Percentiles rank a stretch among this genome's conserved stretches.
Conservation (phyloP, 805 yeast genomes). For the Naumovozyma dairenensis region DNA sequence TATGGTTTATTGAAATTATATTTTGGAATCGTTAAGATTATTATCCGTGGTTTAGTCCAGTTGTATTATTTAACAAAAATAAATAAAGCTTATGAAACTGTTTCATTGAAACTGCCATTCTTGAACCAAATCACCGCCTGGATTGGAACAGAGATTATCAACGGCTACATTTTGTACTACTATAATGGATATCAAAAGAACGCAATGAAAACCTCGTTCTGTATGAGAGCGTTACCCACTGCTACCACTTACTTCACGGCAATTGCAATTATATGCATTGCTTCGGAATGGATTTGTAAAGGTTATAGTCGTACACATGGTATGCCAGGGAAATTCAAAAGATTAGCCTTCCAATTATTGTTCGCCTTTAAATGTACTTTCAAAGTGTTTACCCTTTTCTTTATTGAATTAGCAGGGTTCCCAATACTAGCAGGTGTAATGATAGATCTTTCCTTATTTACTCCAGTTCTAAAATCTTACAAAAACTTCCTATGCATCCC, state of each 20-base stretch:
- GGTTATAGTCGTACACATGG: slow-evolving; percentile 24
- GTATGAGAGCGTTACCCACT: slow-evolving; percentile 23
- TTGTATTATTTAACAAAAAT: slow-evolving; percentile 5
- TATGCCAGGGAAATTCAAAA: slow-evolving; percentile 29
- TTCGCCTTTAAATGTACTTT: slow-evolving; percentile 51
- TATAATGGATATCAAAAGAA: slow-evolving; percentile 15
- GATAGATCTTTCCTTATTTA: slow-evolving; percentile 49
- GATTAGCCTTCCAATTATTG: slow-evolving; percentile 42
- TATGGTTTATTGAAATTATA: slow-evolving; percentile 14
- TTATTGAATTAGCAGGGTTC: slow-evolving; percentile 72
- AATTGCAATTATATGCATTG: slow-evolving; percentile 14
- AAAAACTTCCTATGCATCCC: slow-evolving; percentile 16
- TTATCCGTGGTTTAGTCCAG: slow-evolving; percentile 10
- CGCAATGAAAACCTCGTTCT: slow-evolving; percentile 14
- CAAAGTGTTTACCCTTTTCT: slow-evolving; percentile 67
- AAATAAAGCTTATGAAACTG: slow-evolving; percentile 1
- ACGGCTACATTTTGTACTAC: slow-evolving; percentile 5
- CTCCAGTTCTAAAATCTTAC: slow-evolving; percentile 19
- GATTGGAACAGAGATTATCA: slow-evolving; percentile 8
- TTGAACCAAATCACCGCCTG: slow-evolving; percentile 6
- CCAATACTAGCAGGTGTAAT: slow-evolving; percentile 81
- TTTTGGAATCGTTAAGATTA: slow-evolving; percentile 9
- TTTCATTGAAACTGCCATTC: slow-evolving; percentile 5
- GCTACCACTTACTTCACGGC: slow-evolving; percentile 22
- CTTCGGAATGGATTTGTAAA: slow-evolving; percentile 17